Evolutionary conservation across 2,329 filamentous ascomycete genomes (phyloP).

Genomic region (Cladosporium sp.): DNA sequence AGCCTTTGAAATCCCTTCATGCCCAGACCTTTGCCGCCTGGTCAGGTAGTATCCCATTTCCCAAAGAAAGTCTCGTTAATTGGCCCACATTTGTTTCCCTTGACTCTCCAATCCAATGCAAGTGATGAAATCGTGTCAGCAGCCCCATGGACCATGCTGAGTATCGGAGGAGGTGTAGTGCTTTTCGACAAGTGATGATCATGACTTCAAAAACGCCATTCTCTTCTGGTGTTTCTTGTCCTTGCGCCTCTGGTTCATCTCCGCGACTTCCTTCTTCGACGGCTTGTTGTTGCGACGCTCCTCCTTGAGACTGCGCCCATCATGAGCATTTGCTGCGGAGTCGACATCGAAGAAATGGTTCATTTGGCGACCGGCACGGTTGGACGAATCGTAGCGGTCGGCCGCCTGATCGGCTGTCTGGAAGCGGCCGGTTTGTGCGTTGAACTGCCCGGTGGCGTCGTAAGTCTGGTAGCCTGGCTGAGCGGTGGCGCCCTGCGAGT

Average conservation of each 20-base stretch:
- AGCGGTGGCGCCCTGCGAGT: conserved; percentile 22
- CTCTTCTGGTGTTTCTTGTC: conserved; percentile 93
- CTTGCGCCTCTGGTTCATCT: conserved; percentile 83
- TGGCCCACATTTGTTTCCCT: no score
- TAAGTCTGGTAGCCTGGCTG: conserved; percentile 43
- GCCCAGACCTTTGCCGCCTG: no score
- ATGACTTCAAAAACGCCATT: conserved; percentile 84
- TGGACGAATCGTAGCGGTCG: conserved; percentile 78
- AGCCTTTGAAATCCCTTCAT: no score
- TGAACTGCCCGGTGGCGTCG: conserved; percentile 71
- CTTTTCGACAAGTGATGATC: background rate
- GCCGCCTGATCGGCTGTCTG: conserved; percentile 64
- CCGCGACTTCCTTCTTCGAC: conserved; percentile 79
- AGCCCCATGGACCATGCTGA: no score
- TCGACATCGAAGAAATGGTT: conserved; percentile 95
- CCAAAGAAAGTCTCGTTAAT: no score
- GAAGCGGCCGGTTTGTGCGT: conserved; percentile 82
- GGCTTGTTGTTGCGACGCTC: conserved; percentile 83
- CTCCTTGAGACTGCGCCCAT: conserved; percentile 84
- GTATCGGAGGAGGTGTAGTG: no score
- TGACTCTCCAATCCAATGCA: no score
- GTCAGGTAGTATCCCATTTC: no score
- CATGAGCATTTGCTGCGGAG: conserved; percentile 82
- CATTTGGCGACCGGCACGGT: conserved; percentile 84
- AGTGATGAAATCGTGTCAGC: no score